Evolutionary conservation across 345 rosid species (phyloP).

Genomic region (Linum tenue): DNA sequence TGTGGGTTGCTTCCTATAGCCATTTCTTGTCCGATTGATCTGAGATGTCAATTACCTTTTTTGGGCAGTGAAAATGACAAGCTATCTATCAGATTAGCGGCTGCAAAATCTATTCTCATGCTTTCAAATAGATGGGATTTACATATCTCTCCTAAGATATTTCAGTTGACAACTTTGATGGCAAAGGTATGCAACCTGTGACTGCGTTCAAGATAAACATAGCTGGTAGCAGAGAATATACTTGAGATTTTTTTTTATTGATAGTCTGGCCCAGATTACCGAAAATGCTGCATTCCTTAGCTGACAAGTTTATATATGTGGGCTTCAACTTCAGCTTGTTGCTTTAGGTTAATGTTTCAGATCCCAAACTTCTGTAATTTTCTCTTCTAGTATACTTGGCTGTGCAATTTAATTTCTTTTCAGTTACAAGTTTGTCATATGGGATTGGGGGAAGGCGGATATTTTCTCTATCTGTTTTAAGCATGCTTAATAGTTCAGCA

Average conservation of each 20-base stretch:
- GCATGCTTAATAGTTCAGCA: neutral
- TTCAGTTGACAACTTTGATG: conserved; percentile 45
- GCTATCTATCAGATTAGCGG: conserved; percentile 55
- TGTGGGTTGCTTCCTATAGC: too few species aligned
- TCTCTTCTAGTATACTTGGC: neutral
- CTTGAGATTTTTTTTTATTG: neutral
- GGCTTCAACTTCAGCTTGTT: neutral
- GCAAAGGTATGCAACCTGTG: conserved; percentile 47
- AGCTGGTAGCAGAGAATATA: neutral
- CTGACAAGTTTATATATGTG: neutral
- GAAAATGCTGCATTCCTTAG: too few species aligned
- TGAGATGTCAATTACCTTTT: neutral
- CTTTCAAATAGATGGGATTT: conserved; percentile 93
- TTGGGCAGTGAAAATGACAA: conserved; percentile 42
- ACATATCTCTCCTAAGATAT: conserved; percentile 61
- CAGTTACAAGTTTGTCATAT: neutral
- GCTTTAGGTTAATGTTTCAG: neutral
- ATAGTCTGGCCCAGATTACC: neutral
- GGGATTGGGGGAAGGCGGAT: too few species aligned
- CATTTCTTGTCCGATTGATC: neutral
- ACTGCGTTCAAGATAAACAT: conserved; percentile 10
- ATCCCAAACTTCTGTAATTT: too few species aligned
- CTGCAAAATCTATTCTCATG: conserved; percentile 75
- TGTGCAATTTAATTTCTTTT: neutral
- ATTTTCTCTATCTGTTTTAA: too few species aligned